Evolutionary conservation across 805 yeast genomes (phyloP).

Genomic region (Candida nitratophila): DNA sequence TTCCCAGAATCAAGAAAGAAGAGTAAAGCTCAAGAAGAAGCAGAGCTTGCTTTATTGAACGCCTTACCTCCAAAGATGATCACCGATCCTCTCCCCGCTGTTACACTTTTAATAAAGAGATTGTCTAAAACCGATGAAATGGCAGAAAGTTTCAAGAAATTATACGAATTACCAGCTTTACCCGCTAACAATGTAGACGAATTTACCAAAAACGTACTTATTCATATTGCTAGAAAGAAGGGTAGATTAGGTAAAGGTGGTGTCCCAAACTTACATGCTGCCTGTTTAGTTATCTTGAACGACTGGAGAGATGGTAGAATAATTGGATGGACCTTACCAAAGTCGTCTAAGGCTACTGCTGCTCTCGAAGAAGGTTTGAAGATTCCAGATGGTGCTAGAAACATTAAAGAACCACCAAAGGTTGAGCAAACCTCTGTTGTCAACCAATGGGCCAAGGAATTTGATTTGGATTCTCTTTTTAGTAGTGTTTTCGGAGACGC

Average conservation of each 20-base stretch:
- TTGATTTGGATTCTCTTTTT: slow-evolving; percentile 82
- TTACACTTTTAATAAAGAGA: slow-evolving; percentile 67
- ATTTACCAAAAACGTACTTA: slow-evolving; percentile 77
- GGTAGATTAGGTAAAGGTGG: slow-evolving; percentile 94
- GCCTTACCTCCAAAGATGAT: slow-evolving; percentile 87
- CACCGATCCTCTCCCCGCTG: slow-evolving; percentile 77
- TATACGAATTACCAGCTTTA: slow-evolving; percentile 76
- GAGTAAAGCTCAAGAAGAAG: slow-evolving; percentile 61
- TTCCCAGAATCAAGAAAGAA: slow-evolving; percentile 57
- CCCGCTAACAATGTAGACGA: slow-evolving; percentile 67
- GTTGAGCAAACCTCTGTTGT: slow-evolving; percentile 75
- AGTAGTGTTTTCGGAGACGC: slow-evolving; percentile 26
- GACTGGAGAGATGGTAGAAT: slow-evolving; percentile 98
- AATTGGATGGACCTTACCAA: slow-evolving; percentile 84
- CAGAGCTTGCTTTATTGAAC: slow-evolving; percentile 81
- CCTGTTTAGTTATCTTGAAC: slow-evolving; percentile 73
- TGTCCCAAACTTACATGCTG: slow-evolving; percentile 79
- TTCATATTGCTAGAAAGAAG: slow-evolving; percentile 86
- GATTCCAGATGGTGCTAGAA: slow-evolving; percentile 25
- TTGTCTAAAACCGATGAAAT: slow-evolving; percentile 65
- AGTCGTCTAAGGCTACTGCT: slow-evolving; percentile 28
- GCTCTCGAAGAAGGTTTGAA: slow-evolving; percentile 34
- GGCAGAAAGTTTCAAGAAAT: slow-evolving; percentile 67
- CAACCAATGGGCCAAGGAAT: slow-evolving; percentile 87
- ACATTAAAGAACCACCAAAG: slow-evolving; percentile 33